Conservation (phyloP, 176 grass and related monocot species). For the Pontederia paniculata region DNA sequence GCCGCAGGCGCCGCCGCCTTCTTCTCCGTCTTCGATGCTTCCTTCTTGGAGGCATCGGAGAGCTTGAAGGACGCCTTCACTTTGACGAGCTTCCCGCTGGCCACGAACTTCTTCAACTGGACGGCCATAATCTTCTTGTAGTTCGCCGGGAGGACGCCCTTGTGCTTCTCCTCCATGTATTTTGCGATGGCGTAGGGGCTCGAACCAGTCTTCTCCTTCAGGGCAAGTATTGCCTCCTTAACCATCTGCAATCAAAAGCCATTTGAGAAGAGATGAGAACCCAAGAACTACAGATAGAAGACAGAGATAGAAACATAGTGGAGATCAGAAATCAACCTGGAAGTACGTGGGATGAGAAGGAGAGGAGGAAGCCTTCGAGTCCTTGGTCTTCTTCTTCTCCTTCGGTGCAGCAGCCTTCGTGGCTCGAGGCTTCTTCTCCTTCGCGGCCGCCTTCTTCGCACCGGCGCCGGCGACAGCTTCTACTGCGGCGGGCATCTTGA, state of each 20-base stretch:
- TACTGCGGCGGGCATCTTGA: background rate
- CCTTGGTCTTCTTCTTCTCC: conserved; percentile 34
- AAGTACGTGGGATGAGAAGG: conserved; percentile 56
- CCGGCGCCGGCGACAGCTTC: background rate
- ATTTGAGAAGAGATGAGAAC: background rate
- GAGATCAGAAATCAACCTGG: conserved; percentile 25
- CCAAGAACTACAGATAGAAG: background rate
- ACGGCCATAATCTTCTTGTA: conserved; percentile 40
- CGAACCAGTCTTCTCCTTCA: conserved; percentile 74
- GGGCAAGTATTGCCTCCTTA: conserved; percentile 46
- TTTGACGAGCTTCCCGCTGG: conserved; percentile 40
- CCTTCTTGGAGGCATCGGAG: background rate
- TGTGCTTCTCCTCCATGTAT: conserved; percentile 59
- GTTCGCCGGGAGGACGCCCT: conserved; percentile 37
- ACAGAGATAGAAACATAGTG: background rate
- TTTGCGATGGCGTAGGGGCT: conserved; percentile 71
- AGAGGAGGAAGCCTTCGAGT: conserved; percentile 5
- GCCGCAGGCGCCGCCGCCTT: background rate
- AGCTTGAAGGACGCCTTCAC: conserved; percentile 88
- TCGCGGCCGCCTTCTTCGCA: background rate
- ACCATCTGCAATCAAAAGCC: conserved; percentile 43
- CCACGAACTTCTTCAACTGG: conserved; percentile 55
- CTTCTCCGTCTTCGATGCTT: background rate
- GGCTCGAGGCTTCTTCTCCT: conserved; percentile 24
- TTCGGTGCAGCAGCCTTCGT: conserved; percentile 34